These are phyloP conservation scores for Aspergillus felis DNA, from an alignment of 2,329 filamentous ascomycete genomes.

Conservation along the genomic window DNA sequence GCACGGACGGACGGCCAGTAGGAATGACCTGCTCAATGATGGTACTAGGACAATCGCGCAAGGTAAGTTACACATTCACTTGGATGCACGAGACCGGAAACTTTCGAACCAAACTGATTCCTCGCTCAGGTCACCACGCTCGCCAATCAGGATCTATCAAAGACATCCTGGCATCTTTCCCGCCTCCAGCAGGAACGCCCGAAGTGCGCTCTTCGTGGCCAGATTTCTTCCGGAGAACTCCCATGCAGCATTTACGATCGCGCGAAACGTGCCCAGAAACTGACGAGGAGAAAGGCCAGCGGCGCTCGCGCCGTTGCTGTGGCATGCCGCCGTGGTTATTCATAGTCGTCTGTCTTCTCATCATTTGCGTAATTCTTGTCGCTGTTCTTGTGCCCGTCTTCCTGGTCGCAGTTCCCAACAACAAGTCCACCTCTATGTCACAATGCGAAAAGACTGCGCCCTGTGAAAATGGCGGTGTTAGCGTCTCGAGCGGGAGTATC, in stretches of 20 bases:
- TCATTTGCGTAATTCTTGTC: constrained; percentile 70
- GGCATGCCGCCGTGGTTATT: constrained; percentile 80
- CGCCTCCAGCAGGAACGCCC: constrained; percentile 54
- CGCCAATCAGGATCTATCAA: constrained; percentile 54
- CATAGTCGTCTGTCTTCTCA: constrained; percentile 59
- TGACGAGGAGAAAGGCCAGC: constrained; percentile 17
- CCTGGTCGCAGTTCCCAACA: constrained; percentile 56
- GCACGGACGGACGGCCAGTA: constrained; percentile 65
- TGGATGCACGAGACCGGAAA: neutral
- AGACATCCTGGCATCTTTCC: constrained; percentile 64
- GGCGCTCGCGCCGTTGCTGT: constrained; percentile 64
- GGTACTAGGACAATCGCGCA: constrained; percentile 23
- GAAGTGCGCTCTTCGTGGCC: constrained; percentile 38
- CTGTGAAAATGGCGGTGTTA: constrained; percentile 79
- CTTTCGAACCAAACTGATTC: constrained; percentile 2
- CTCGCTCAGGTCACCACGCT: constrained; percentile 14
- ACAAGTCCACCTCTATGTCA: constrained; percentile 36
- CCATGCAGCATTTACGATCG: constrained; percentile 28
- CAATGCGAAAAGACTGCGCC: constrained; percentile 58
- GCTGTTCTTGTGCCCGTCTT: constrained; percentile 76
- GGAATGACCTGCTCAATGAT: constrained; percentile 45
- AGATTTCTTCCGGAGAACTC: constrained; percentile 33
- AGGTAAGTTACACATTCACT: constrained; percentile 19
- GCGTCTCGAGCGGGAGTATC: constrained; percentile 60
- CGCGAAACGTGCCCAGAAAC: constrained; percentile 19